A percentile compares a stretch with the other conserved stretches of the same genome.
Evolutionary conservation across 2,329 filamentous ascomycete genomes (phyloP).

Genomic region (Pseudogymnoascus sp.): DNA sequence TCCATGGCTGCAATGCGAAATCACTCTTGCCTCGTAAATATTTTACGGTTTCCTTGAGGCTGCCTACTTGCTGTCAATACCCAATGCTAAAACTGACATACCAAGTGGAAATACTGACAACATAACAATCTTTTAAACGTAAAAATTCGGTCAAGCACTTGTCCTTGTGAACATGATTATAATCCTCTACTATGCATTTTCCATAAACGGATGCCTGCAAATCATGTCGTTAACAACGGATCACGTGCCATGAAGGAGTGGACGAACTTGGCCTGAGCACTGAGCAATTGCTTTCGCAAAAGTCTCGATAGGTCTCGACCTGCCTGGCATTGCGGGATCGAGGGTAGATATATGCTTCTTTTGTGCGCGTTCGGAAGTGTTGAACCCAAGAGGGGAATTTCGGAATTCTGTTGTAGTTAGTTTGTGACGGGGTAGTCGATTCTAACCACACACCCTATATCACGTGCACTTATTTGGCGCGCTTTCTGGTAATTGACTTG

Average conservation of each 20-base stretch:
- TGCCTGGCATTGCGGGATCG: slow-evolving; percentile 25
- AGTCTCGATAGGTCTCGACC: slow-evolving; percentile 60
- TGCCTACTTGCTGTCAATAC: slow-evolving; percentile 34
- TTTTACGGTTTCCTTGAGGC: slow-evolving; percentile 43
- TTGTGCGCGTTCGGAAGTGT: neutral
- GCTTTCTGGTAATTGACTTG: neutral
- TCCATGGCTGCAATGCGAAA: neutral
- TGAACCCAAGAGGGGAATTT: neutral
- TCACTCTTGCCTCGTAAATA: slow-evolving; percentile 11
- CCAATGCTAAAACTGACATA: neutral
- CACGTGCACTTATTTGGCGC: neutral
- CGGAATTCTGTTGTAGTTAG: neutral
- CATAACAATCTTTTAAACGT: slow-evolving; percentile 76
- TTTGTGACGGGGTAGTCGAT: neutral
- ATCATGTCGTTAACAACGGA: neutral
- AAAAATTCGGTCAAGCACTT: slow-evolving; percentile 85
- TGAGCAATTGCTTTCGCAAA: slow-evolving; percentile 59
- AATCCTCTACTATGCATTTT: slow-evolving; percentile 85
- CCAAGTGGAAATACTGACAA: slow-evolving; percentile 49
- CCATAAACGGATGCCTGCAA: slow-evolving; percentile 75
- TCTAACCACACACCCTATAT: neutral
- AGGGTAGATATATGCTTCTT: neutral
- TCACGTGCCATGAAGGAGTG: slow-evolving; percentile 8
- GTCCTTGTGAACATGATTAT: slow-evolving; percentile 83
- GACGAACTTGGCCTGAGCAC: slow-evolving; percentile 57